A percentile compares a stretch with the other conserved stretches of the same genome.
These are phyloP conservation scores for Saccharomyces paradoxus DNA, from an alignment of 805 yeast species.

Conservation along the genomic window DNA sequence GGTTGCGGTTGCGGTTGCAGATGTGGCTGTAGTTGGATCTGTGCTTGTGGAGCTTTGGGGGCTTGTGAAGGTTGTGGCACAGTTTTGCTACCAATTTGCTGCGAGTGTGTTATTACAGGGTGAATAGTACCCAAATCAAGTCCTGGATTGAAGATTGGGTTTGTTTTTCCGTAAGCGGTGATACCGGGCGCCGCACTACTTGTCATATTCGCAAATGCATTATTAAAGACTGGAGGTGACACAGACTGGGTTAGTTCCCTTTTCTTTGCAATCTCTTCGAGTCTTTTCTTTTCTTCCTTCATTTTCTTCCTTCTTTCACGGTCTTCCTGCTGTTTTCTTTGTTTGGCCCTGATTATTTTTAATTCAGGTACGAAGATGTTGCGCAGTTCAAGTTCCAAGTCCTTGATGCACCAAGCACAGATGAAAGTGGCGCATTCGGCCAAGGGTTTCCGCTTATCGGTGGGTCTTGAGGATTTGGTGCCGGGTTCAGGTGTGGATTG, in stretches of 20 bases:
- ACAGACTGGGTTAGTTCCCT: not conserved
- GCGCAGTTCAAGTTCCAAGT: conserved; percentile 19
- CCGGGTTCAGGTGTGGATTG: conserved; percentile 3
- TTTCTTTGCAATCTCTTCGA: not conserved
- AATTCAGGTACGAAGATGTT: conserved; percentile 20
- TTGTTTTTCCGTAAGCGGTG: not conserved
- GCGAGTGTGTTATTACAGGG: not conserved
- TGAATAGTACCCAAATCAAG: not conserved
- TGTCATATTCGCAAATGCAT: not conserved
- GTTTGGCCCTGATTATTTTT: conserved; percentile 14
- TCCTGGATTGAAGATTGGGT: not conserved
- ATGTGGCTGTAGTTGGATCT: not conserved
- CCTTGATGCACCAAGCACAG: conserved; percentile 21
- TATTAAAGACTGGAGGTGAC: conserved; percentile 1
- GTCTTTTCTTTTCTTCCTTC: conserved; percentile 16
- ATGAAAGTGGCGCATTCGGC: conserved; percentile 19
- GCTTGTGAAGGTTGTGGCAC: not conserved
- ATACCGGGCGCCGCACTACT: not conserved
- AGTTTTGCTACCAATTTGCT: not conserved
- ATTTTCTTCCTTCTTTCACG: conserved; percentile 22
- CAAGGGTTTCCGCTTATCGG: conserved; percentile 17
- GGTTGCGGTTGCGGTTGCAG: conserved; percentile 1
- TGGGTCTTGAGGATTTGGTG: conserved; percentile 14
- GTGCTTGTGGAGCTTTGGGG: not conserved
- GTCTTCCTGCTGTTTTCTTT: conserved; percentile 22